phyloP scores from a whole-genome alignment of 192 early-diverging fungal genomes.

The Linnemannia elongata region DNA sequence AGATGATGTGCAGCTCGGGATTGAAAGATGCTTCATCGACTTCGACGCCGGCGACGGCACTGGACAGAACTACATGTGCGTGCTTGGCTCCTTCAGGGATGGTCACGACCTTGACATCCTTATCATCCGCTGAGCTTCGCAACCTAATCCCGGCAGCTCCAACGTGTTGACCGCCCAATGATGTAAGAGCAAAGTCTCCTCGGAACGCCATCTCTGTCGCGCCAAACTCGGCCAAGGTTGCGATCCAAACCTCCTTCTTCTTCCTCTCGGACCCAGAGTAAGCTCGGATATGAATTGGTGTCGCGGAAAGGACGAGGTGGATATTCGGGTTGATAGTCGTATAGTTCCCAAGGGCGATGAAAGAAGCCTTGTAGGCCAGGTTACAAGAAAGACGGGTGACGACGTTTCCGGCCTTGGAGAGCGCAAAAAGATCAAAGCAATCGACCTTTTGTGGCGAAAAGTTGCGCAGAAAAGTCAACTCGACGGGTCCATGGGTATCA shows the following conservation, averaged over 20 bases:
- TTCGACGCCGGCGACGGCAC: not conserved
- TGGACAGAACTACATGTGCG: slow-evolving; percentile 21
- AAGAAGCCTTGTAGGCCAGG: slow-evolving; percentile 72
- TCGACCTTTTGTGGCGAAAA: slow-evolving; percentile 62
- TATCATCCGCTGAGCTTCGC: slow-evolving; percentile 6
- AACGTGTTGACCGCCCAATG: slow-evolving; percentile 51
- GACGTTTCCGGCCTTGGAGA: not conserved
- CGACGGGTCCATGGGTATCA: slow-evolving; percentile 35
- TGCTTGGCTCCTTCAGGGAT: slow-evolving; percentile 32
- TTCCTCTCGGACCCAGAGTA: slow-evolving; percentile 3
- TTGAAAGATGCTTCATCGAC: slow-evolving; percentile 57
- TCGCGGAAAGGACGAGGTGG: slow-evolving; percentile 67
- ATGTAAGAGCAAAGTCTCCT: slow-evolving; percentile 55
- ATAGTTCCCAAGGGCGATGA: slow-evolving; percentile 76
- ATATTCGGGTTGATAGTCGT: slow-evolving; percentile 59
- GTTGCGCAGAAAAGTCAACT: slow-evolving; percentile 77
- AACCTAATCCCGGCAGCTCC: slow-evolving; percentile 17
- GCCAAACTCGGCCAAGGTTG: slow-evolving; percentile 66
- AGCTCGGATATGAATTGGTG: slow-evolving; percentile 67
- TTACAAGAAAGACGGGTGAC: slow-evolving; percentile 53
- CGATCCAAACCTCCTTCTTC: slow-evolving; percentile 74
- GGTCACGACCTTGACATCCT: slow-evolving; percentile 24
- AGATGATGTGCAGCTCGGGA: slow-evolving; percentile 36
- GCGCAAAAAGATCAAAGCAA: slow-evolving; percentile 58
- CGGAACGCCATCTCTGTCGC: slow-evolving; percentile 71